Percentiles rank a stretch among this genome's conserved stretches.
These are phyloP conservation scores for Bryoglossum gracile DNA, from an alignment of 495 filamentous ascomycete species.

Conservation along the genomic window DNA sequence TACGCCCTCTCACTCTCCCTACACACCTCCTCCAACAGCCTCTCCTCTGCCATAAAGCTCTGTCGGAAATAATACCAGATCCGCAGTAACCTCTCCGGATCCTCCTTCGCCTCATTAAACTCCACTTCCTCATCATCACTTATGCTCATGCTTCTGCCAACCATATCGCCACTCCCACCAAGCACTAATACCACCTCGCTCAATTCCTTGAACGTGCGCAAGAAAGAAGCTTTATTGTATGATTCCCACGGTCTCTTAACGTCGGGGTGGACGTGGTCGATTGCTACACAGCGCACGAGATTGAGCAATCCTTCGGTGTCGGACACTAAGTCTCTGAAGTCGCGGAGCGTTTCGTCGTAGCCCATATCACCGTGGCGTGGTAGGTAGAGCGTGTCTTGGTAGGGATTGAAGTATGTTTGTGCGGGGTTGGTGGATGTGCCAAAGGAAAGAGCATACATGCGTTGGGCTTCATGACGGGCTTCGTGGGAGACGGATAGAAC, in stretches of 20 bases:
- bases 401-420: constrained; percentile 38
- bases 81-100: constrained; percentile 15
- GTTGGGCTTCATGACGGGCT: constrained; percentile 36
- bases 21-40: constrained; percentile 12
- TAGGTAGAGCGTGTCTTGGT: constrained; percentile 41
- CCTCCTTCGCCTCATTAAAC: constrained; percentile 7
- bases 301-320: constrained; percentile 8
- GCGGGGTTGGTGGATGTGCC: constrained; percentile 26
- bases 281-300: constrained; percentile 28
- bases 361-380: constrained; percentile 39
- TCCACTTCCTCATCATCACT: constrained; percentile 11
- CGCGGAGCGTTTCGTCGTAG: constrained; percentile 38
- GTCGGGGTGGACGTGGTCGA: constrained; percentile 40
- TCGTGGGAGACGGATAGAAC: constrained; percentile 37
- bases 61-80: constrained; percentile 23
- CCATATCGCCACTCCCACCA: neutral
- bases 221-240: constrained; percentile 42
- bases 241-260: constrained; percentile 46
- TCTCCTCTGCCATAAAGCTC: constrained; percentile 17
- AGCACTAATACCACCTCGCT: constrained; percentile 35
- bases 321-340: constrained; percentile 25
- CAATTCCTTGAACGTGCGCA: constrained; percentile 36
- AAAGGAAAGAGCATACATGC: constrained; percentile 35
- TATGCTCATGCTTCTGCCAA: neutral
- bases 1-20: constrained; percentile 13